Evolutionary conservation across 1,139 yeast genomes (phyloP).

Genomic region (Kodamaea derodonti): DNA sequence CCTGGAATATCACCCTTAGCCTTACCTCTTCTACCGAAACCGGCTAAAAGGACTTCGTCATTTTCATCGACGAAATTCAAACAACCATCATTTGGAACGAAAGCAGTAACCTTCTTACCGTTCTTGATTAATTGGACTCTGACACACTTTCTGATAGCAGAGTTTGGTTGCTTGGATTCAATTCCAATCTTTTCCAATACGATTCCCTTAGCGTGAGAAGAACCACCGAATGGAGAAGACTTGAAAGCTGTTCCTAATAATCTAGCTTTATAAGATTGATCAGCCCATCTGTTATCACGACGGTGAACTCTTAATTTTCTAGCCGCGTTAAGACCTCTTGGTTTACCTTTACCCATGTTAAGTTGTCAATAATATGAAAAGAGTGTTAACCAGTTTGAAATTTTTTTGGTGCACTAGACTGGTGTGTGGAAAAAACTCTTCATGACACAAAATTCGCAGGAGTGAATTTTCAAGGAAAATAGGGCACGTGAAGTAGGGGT

Average conservation of each 20-base stretch:
- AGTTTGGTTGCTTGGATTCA: conserved; percentile 99
- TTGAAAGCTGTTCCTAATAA: conserved; percentile 99
- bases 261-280: conserved; percentile 96
- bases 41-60: conserved; percentile 98
- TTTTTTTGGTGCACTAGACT: conserved; percentile 1
- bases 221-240: conserved; percentile 99
- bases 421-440: not conserved
- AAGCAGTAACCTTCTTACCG: conserved; percentile 99
- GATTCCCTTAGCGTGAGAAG: conserved; percentile 99
- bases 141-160: conserved; percentile 99
- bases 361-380: conserved; percentile 11
- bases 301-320: conserved; percentile 99
- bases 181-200: conserved; percentile 99
- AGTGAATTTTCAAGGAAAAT: not conserved
- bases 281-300: conserved; percentile 99
- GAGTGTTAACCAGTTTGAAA: conserved; percentile 3
- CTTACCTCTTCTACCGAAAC: conserved; percentile 99
- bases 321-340: conserved; percentile 99
- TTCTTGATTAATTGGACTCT: conserved; percentile 99
- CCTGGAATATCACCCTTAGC: conserved; percentile 99
- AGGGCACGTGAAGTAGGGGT: conserved; percentile 1
- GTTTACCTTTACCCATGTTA: conserved; percentile 88
- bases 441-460: not conserved
- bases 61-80: conserved; percentile 98
- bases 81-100: conserved; percentile 99